Base-by-base conservation (phyloP, 306 rosid genomes). In the Corylus americana region DNA sequence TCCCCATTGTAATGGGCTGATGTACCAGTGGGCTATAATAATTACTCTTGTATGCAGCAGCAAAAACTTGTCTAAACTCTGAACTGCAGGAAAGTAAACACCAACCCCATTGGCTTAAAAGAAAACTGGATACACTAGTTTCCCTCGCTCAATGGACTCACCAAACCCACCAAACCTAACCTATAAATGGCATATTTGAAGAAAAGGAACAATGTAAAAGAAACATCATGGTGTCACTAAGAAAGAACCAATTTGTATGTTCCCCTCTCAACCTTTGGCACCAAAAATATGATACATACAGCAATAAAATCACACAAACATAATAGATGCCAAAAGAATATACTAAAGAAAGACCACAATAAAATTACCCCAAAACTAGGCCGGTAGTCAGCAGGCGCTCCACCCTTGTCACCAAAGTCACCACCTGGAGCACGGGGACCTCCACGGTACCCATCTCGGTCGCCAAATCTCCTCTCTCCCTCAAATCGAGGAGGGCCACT, bases 401-500 rank as follows among this genome's bases (percentile, higher is more conserved):
- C 90, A 61, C 85, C 77, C 78, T 87, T 87, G 12, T 77, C 90
- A 29, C 90, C 88, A 74, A 76, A 84, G 67, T 87, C 90, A 73
- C 90, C 90, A 25, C 81, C 88, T n/a, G 90, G 77, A 3, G 71
- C 90, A 1, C 88, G 88, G 47, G 90, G 88, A 67, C 90, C 88
- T 1, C 85, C 86, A 70, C 90, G 86, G 85, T 84, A 87, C 44
- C 90, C 90, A 55, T 82, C 88, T 7, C 85, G 79, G 64, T 86
- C 89, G 22, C 89, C 90, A 29, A 84, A 87, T 18, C 88, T 78
- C 18, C 88, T 78, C n/a, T 84, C 90, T 27, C 72, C 72, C 0
- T 87, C 90, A 73, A 84, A 87, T n/a, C 90, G 87, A 5, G 90
- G 79, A 4, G 90, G 90, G 4, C 88, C 88, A 81, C 88, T 86